Base-by-base conservation (phyloP, 495 filamentous ascomycete genomes). In the Astrothelium subdiscretum region DNA sequence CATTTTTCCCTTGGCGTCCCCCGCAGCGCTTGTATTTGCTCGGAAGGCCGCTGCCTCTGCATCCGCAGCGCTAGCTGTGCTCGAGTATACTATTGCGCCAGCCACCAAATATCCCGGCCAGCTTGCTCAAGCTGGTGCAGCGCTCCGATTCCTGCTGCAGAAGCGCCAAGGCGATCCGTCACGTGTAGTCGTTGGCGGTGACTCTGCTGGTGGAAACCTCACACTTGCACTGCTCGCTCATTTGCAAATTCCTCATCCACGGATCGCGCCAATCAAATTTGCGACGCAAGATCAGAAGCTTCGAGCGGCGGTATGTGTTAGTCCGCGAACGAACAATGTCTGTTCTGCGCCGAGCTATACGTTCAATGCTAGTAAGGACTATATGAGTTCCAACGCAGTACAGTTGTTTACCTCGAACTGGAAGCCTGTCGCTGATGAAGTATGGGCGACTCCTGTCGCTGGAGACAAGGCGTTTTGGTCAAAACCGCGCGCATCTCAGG, bases 181-280 rank as follows among this genome's bases (percentile, higher is more conserved):
- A 62, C 22, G 67, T 57, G 70, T 88, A 31, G 65, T 80, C 48
- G 59, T 88, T 0, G 81, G 72, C 29, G 85, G 85, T 13, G 85
- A 88, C 70, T 86, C 83, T 1, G 85, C 85, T 0, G 84, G 85
- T 60, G 85, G 74, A 2, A 86, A 87, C 65, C 73, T 88, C 4
- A 74, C 77, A 26, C 65, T 83, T 11, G 72, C 77, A 6, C 66
- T 85, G 0, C 74, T 87, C 13, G 73, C 80, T 8, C 85, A 88
- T 63, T 71, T 87, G 3, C 71, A 81, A 0, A 83, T 86, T 64
- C 83, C 84, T 1, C 82, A 86, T 64, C 77, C 81, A 0, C 31
- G 63, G 15, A 35, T 59, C 31, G 20, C 66, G 51, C 58, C 38
- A 22, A 20, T 54, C 2, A 8, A 15, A 29, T 26, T 54, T 54